These are phyloP conservation scores for Hypoxylon subgilvum DNA, from an alignment of 495 filamentous ascomycete genomes.

Conservation along the genomic window DNA sequence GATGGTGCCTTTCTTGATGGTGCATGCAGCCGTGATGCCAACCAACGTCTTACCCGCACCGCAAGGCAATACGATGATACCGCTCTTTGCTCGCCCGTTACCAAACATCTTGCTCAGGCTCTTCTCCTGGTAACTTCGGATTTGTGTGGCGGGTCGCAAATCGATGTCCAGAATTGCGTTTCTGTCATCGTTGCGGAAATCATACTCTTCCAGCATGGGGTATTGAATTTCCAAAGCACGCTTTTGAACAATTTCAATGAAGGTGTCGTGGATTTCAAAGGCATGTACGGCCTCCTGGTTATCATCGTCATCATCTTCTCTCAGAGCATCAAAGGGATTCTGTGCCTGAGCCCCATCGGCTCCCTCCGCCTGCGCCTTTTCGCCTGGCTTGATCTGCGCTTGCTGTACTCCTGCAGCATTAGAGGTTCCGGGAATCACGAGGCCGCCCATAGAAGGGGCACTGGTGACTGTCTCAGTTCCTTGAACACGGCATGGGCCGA, in stretches of 20 bases:
- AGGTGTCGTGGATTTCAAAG: slow-evolving; percentile 83
- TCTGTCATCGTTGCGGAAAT: slow-evolving; percentile 89
- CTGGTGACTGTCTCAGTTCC: slow-evolving; percentile 73
- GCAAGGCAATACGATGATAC: slow-evolving; percentile 96
- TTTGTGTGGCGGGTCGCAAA: slow-evolving; percentile 79
- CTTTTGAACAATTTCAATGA: slow-evolving; percentile 86
- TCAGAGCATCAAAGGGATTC: slow-evolving; percentile 62
- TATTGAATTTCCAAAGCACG: slow-evolving; percentile 84
- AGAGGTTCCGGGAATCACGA: slow-evolving; percentile 94
- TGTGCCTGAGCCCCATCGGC: slow-evolving; percentile 42
- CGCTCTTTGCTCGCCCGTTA: slow-evolving; percentile 93
- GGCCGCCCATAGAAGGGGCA: slow-evolving; percentile 84
- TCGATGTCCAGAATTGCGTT: slow-evolving; percentile 94
- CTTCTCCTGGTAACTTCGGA: slow-evolving; percentile 94
- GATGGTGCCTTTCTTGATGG: slow-evolving; percentile 94
- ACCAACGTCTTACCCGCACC: slow-evolving; percentile 97
- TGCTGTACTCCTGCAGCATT: slow-evolving; percentile 87
- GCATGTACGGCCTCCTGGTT: slow-evolving; percentile 88
- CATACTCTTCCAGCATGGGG: slow-evolving; percentile 94
- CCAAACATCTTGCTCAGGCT: slow-evolving; percentile 99
- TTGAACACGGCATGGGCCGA: slow-evolving; percentile 53
- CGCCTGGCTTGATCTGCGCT: slow-evolving; percentile 49
- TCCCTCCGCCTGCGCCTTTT: slow-evolving; percentile 46
- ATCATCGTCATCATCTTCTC: slow-evolving; percentile 88
- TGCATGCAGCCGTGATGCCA: slow-evolving; percentile 95